Evolutionary conservation across 2,329 filamentous ascomycete genomes (phyloP).

Genomic region (Cytospora mali): DNA sequence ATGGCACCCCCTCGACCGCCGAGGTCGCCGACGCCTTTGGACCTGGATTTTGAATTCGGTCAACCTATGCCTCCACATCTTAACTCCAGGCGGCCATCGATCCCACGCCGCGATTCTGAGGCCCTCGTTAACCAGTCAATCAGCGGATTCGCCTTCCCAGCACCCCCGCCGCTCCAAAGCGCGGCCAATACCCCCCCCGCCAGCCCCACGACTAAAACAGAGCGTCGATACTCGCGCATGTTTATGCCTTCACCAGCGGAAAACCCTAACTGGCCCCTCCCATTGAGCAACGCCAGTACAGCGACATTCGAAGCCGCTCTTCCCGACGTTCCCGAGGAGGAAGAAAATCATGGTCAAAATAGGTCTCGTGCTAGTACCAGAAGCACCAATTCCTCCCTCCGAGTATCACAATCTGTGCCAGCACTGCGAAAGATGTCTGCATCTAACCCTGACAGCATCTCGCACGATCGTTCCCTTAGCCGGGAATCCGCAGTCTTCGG

Average conservation of each 20-base stretch:
- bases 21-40: constrained; percentile 46
- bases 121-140: constrained; percentile 44
- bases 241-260: constrained; percentile 40
- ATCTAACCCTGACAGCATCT: constrained; percentile 10
- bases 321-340: constrained; percentile 65
- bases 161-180: constrained; percentile 41
- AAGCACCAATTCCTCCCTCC: constrained; percentile 55
- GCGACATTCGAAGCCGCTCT: constrained; percentile 47
- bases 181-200: constrained; percentile 34
- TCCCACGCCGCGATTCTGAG: constrained; percentile 48
- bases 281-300: constrained; percentile 34
- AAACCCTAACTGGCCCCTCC: constrained; percentile 49
- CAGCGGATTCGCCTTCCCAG: constrained; percentile 49
- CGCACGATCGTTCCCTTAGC: constrained; percentile 43
- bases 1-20: constrained; percentile 52
- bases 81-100: constrained; percentile 56
- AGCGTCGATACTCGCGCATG: constrained; percentile 42
- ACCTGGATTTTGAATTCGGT: constrained; percentile 33
- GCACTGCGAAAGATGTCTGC: constrained; percentile 23
- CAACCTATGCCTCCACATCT: constrained; percentile 55
- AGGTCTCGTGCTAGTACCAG: constrained; percentile 48
- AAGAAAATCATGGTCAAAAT: constrained; percentile 51
- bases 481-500: constrained; percentile 57
- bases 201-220: constrained; percentile 32
- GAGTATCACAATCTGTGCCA: constrained; percentile 59